Evolutionary conservation across 169 alveolate genomes (phyloP).

Genomic region (Pseudocohnilembus persalinus): DNA sequence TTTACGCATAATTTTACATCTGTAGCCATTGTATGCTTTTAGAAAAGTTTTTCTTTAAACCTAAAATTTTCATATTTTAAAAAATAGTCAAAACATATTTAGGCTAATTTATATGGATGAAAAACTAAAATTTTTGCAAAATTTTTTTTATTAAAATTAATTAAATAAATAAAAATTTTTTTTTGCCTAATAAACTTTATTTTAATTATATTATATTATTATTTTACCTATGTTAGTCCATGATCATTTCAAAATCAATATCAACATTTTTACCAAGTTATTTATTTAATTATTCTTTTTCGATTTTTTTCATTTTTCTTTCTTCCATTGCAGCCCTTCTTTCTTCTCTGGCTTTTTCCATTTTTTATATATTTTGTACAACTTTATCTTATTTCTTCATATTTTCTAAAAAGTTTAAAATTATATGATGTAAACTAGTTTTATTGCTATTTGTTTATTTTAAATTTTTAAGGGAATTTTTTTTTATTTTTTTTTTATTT

Average conservation of each 20-base stretch:
- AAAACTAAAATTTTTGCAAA: too few relatives aligned
- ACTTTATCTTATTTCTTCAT: slow-evolving; percentile 3
- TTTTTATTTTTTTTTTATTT: too few relatives aligned
- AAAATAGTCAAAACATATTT: too few relatives aligned
- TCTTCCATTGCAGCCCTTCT: slow-evolving; percentile 69
- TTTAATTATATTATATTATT: too few relatives aligned
- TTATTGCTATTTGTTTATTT: neutral
- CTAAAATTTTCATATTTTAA: too few relatives aligned
- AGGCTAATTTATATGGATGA: too few relatives aligned
- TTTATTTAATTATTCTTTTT: slow-evolving; percentile 52
- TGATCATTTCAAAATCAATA: slow-evolving; percentile 58
- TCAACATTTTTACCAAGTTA: slow-evolving; percentile 63
- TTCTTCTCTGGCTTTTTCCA: slow-evolving; percentile 70
- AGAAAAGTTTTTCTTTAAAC: slow-evolving; percentile 24
- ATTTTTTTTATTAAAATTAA: too few relatives aligned
- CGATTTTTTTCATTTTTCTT: slow-evolving; percentile 56
- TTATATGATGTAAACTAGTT: too few relatives aligned
- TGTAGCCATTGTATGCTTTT: slow-evolving; percentile 52
- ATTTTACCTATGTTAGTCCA: slow-evolving; percentile 30
- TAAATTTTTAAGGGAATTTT: neutral
- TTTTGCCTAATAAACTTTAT: too few relatives aligned
- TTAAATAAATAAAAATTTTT: too few relatives aligned
- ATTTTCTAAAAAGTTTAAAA: too few relatives aligned
- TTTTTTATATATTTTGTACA: slow-evolving; percentile 66
- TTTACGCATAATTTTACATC: slow-evolving; percentile 70